These are phyloP conservation scores for Calophaca sinica DNA, from an alignment of 306 rosid genomes.

Conservation along the genomic window DNA sequence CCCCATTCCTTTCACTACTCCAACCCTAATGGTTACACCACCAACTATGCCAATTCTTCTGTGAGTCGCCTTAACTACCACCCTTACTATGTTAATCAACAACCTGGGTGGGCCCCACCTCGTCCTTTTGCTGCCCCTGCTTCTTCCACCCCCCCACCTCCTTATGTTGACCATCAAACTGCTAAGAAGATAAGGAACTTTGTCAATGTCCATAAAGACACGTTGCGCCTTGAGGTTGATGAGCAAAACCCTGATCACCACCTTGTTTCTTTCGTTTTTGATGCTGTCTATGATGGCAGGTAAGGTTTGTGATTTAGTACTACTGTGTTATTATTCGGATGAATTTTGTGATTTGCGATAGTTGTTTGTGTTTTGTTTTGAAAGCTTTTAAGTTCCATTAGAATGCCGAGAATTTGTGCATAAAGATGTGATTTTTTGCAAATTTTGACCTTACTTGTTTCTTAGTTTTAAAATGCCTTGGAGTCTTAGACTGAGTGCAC, in stretches of 20 bases:
- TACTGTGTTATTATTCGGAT: too few relatives aligned
- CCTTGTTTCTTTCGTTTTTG: constrained; percentile 81
- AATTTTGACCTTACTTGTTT: too few relatives aligned
- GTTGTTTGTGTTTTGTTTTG: too few relatives aligned
- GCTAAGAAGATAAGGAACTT: constrained; percentile 83
- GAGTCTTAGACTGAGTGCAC: too few relatives aligned
- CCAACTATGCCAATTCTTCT: constrained; percentile 48
- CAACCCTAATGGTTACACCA: constrained; percentile 46
- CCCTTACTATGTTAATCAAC: constrained; percentile 61
- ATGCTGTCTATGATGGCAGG: constrained; percentile 87
- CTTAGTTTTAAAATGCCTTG: too few relatives aligned
- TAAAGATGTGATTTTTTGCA: not conserved
- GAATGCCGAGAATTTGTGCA: too few relatives aligned
- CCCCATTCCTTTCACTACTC: constrained; percentile 62
- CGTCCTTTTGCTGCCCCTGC: constrained; percentile 42
- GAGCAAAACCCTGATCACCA: constrained; percentile 68
- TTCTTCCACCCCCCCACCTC: constrained; percentile 58
- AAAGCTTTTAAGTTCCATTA: too few relatives aligned
- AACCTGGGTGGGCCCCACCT: constrained; percentile 55
- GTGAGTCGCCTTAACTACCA: constrained; percentile 54
- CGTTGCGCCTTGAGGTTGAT: constrained; percentile 67
- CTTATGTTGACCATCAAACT: constrained; percentile 74
- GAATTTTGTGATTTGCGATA: too few relatives aligned
- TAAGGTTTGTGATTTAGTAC: not conserved
- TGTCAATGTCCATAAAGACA: constrained; percentile 82